These are phyloP conservation scores for Chamaecyparis obtusa DNA, from an alignment of 75 land plant genomes.

Conservation along the genomic window DNA sequence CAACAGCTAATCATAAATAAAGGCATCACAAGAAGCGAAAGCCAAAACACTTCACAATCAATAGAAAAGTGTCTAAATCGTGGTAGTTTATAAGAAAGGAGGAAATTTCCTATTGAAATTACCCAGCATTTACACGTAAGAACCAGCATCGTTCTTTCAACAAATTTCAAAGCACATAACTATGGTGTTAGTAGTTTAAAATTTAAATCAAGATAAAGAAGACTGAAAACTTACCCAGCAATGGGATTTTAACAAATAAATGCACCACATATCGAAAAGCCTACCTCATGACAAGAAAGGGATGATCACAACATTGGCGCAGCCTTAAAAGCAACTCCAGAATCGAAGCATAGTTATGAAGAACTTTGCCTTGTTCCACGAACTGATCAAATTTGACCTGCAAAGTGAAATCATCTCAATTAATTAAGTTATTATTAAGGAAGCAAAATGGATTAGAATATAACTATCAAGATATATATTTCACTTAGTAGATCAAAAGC, in stretches of 20 bases:
- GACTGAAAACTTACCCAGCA: not conserved
- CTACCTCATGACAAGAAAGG: conserved; percentile 94
- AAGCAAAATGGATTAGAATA: not conserved
- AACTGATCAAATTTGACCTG: conserved; percentile 97
- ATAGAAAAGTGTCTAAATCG: not conserved
- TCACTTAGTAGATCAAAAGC: not conserved
- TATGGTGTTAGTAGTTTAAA: not conserved
- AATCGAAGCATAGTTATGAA: conserved; percentile 98
- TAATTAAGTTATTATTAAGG: not conserved
- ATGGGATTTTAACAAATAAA: not conserved
- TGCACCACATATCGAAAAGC: not conserved
- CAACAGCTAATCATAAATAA: not conserved
- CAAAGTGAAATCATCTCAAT: not conserved
- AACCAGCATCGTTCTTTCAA: not conserved
- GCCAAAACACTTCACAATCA: not conserved
- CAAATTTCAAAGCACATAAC: not conserved
- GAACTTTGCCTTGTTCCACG: conserved; percentile 94
- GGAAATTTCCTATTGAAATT: not conserved
- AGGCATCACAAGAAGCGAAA: not conserved
- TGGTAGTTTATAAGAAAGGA: not conserved
- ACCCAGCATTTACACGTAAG: not conserved
- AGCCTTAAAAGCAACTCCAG: conserved; percentile 90
- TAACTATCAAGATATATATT: not conserved
- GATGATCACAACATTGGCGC: conserved; percentile 99
- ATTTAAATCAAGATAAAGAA: not conserved